Conservation (phyloP, 23 red algal species). For the Pyropia yezoensis region DNA sequence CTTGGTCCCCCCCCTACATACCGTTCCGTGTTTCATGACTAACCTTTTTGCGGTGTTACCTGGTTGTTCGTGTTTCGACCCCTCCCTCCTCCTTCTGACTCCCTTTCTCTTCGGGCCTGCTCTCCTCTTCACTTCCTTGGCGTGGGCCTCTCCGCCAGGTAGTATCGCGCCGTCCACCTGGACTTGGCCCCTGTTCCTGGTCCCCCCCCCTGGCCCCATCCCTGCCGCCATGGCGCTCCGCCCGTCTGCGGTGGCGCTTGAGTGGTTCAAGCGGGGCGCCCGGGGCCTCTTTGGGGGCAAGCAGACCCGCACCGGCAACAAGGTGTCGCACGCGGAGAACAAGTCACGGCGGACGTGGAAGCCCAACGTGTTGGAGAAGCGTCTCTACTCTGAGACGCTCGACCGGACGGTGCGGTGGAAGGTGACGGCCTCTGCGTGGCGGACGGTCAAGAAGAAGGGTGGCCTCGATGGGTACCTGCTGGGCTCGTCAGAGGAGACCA, state of each 20-base stretch:
- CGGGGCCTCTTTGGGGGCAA: conserved; percentile 51
- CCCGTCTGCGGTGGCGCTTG: conserved; percentile 9
- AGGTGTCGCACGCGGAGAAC: conserved; percentile 74
- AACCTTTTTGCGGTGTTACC: too few relatives aligned
- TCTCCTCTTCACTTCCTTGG: too few relatives aligned
- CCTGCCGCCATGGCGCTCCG: too few relatives aligned
- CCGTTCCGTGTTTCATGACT: too few relatives aligned
- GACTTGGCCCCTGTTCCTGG: too few relatives aligned
- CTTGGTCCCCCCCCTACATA: too few relatives aligned
- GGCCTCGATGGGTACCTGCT: conserved; percentile 86
- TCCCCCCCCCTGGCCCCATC: too few relatives aligned
- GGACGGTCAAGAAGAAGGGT: conserved; percentile 67
- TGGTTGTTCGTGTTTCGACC: too few relatives aligned
- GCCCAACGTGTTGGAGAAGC: conserved; percentile 65
- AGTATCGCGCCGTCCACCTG: too few relatives aligned
- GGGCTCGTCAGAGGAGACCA: conserved; percentile 38
- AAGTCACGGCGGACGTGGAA: conserved; percentile 74
- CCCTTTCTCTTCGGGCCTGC: too few relatives aligned
- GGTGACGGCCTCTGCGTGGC: conserved; percentile 52
- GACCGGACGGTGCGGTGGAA: conserved; percentile 39
- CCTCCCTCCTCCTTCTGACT: too few relatives aligned
- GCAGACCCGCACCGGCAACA: conserved; percentile 66
- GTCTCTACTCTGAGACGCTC: conserved; percentile 64
- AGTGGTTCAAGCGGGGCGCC: conserved; percentile 49
- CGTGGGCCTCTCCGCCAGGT: too few relatives aligned